These are phyloP conservation scores for Marchantia polymorpha DNA, from an alignment of 225 moss, liverwort and hornwort genomes.

Conservation along the genomic window DNA sequence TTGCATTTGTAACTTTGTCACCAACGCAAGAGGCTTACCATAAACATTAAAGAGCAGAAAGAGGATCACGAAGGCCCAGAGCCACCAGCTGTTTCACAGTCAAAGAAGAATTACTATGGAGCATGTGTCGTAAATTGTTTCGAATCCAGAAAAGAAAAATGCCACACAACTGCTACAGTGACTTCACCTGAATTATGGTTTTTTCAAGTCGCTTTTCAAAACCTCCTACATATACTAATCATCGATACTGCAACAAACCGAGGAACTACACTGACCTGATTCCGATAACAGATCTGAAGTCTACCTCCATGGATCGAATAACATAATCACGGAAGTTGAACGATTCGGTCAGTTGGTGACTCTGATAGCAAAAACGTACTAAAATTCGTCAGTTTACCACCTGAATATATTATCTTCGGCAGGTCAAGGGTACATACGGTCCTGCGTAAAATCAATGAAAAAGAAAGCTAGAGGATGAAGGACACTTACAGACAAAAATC, in stretches of 20 bases:
- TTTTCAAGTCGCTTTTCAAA: background rate
- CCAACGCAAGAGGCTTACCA: background rate
- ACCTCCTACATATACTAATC: background rate
- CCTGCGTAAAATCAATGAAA: background rate
- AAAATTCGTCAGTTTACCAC: background rate
- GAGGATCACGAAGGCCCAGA: too few species aligned
- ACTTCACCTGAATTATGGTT: too few species aligned
- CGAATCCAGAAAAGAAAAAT: too few species aligned
- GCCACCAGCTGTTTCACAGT: too few species aligned
- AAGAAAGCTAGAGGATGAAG: background rate
- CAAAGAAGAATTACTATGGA: too few species aligned
- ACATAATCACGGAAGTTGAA: slow-evolving; percentile 93
- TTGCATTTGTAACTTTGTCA: background rate
- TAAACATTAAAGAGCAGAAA: too few species aligned
- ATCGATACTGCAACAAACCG: background rate
- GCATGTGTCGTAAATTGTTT: too few species aligned
- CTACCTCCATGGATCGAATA: slow-evolving; percentile 69
- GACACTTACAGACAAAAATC: slow-evolving; percentile 68
- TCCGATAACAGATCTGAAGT: slow-evolving; percentile 80
- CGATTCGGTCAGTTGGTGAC: slow-evolving; percentile 44
- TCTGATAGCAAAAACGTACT: slow-evolving; percentile 31
- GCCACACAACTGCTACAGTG: too few species aligned
- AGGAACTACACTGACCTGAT: slow-evolving; percentile 53
- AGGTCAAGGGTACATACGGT: background rate
- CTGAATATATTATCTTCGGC: too few species aligned